These are phyloP conservation scores for Acorus gramineus DNA, from an alignment of 106 monocot genomes.

Conservation along the genomic window DNA sequence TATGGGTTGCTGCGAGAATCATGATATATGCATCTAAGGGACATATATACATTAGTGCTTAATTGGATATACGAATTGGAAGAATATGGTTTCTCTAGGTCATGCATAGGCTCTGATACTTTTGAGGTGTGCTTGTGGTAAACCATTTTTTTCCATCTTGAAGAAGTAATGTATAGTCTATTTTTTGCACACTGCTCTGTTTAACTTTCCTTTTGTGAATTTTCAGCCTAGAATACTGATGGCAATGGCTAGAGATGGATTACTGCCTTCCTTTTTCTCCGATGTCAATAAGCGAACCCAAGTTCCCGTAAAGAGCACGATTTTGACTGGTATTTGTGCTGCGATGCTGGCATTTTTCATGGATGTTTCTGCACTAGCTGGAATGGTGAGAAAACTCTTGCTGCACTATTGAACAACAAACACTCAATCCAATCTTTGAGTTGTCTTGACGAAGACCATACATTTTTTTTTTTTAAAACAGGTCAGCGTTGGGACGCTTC, in stretches of 20 bases:
- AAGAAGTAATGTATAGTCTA: too few relatives aligned
- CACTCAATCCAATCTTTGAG: neutral
- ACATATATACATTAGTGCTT: too few relatives aligned
- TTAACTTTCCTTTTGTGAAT: neutral
- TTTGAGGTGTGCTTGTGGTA: too few relatives aligned
- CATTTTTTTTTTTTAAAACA: slow-evolving; percentile 14
- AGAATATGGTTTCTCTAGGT: too few relatives aligned
- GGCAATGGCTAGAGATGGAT: slow-evolving; percentile 98
- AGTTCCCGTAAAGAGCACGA: slow-evolving; percentile 89
- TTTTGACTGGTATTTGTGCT: slow-evolving; percentile 67
- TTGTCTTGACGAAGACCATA: too few relatives aligned
- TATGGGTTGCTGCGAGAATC: too few relatives aligned
- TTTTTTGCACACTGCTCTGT: neutral
- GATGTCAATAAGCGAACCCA: slow-evolving; percentile 67
- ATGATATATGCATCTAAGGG: too few relatives aligned
- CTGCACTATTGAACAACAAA: too few relatives aligned
- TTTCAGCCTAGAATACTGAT: slow-evolving; percentile 92
- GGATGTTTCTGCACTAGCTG: slow-evolving; percentile 94
- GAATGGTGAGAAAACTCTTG: slow-evolving; percentile 56
- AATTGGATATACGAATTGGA: too few relatives aligned
- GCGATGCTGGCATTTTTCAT: slow-evolving; percentile 75
- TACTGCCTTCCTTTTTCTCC: slow-evolving; percentile 79
- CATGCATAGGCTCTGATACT: too few relatives aligned
- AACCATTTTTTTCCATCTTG: too few relatives aligned
- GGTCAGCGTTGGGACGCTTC: slow-evolving; percentile 98